phyloP scores from a whole-genome alignment of 2,329 filamentous ascomycete genomes.

The Penicillium sp. region DNA sequence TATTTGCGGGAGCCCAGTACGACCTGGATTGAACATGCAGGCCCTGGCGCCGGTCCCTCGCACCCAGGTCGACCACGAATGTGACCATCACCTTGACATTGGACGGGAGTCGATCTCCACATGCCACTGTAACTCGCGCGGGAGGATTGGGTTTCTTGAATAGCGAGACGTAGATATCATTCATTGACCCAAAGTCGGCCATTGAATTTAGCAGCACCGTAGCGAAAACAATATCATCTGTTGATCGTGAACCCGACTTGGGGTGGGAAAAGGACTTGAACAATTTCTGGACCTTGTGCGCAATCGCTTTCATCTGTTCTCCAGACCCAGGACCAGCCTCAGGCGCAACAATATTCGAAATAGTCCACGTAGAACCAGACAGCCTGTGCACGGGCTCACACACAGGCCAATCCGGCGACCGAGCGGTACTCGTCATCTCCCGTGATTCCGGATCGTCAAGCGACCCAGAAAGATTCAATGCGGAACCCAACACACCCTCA shows the following conservation, averaged over 20 bases:
- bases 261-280: conserved; percentile 7
- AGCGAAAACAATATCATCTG: conserved; percentile 46
- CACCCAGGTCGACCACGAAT: conserved; percentile 44
- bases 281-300: conserved; percentile 18
- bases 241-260: conserved; percentile 15
- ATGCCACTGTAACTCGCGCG: conserved; percentile 77
- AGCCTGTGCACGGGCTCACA: conserved; percentile 20
- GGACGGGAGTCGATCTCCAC: conserved; percentile 63
- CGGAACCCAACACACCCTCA: conserved; percentile 34
- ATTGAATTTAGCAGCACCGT: conserved; percentile 74
- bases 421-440: neutral
- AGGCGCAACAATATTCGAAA: conserved; percentile 40
- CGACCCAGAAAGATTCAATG: conserved; percentile 2
- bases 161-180: conserved; percentile 69
- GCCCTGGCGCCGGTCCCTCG: conserved; percentile 42
- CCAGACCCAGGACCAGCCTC: conserved; percentile 39
- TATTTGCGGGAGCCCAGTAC: conserved; percentile 98
- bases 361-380: conserved; percentile 30
- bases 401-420: conserved; percentile 6
- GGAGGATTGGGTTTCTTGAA: conserved; percentile 80
- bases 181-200: conserved; percentile 72
- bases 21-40: conserved; percentile 90
- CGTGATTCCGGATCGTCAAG: neutral
- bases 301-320: conserved; percentile 42
- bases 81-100: conserved; percentile 61